phyloP scores from a whole-genome alignment of 345 rosid species.

The Rhodamnia rubescens region DNA sequence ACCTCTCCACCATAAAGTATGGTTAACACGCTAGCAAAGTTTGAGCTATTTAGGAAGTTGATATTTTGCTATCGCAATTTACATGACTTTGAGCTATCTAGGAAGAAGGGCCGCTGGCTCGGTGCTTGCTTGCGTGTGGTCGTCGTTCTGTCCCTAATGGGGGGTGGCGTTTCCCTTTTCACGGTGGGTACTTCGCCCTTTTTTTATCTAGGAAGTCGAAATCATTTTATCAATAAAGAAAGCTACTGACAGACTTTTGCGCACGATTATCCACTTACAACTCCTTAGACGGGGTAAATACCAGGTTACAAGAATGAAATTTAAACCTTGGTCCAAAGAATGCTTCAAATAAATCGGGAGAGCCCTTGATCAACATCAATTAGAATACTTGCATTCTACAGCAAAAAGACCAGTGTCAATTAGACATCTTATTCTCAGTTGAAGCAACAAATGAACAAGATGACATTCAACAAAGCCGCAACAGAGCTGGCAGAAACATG shows the following conservation, averaged over 20 bases:
- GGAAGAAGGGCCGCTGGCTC: too few relatives aligned
- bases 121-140: too few relatives aligned
- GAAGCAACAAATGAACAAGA: not conserved
- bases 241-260: not conserved
- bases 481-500: not conserved
- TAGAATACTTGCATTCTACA: not conserved
- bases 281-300: not conserved
- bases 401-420: not conserved
- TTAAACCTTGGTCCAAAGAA: not conserved
- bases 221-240: not conserved
- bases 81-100: not conserved
- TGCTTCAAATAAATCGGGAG: not conserved
- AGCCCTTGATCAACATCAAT: not conserved
- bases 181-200: too few relatives aligned
- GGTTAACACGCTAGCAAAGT: not conserved
- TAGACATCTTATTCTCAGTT: not conserved
- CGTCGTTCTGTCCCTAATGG: too few relatives aligned
- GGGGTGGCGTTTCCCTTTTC: too few relatives aligned
- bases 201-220: not conserved
- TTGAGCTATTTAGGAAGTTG: not conserved
- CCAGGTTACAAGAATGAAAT: not conserved
- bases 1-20: not conserved
- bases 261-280: not conserved
- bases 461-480: not conserved
- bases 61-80: not conserved